Conservation (phyloP, 2,329 filamentous ascomycete genomes). For the Phyllosticta citrichinensis region DNA sequence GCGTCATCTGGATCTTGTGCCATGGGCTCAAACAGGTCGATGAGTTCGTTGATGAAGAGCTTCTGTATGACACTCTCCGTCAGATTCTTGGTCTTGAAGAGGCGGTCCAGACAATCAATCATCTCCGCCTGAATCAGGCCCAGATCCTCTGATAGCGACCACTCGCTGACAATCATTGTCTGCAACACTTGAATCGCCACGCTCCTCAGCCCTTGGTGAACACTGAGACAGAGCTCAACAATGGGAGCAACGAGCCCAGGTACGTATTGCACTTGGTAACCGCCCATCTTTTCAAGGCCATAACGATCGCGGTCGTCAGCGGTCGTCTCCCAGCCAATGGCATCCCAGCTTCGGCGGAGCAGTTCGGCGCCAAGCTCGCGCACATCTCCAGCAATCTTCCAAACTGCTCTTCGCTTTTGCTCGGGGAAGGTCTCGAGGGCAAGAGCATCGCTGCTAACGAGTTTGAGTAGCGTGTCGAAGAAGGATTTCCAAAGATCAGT, state of each 20-base stretch:
- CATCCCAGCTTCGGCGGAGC: constrained; percentile 78
- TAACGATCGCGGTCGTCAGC: constrained; percentile 69
- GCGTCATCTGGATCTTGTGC: constrained; percentile 57
- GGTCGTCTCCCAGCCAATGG: constrained; percentile 90
- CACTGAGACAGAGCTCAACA: constrained; percentile 86
- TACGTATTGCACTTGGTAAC: constrained; percentile 97
- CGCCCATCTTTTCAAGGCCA: constrained; percentile 74
- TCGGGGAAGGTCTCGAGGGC: constrained; percentile 94
- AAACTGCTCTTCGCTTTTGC: constrained; percentile 89
- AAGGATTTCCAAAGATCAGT: constrained; percentile 91
- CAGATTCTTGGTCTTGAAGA: constrained; percentile 82
- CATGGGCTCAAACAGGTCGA: constrained; percentile 68
- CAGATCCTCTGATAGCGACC: constrained; percentile 88
- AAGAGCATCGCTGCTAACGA: constrained; percentile 79
- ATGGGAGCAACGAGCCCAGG: constrained; percentile 84
- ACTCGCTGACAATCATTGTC: constrained; percentile 98
- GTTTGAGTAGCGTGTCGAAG: constrained; percentile 77
- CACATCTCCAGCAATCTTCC: constrained; percentile 98
- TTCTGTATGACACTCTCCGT: constrained; percentile 88
- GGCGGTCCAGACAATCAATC: constrained; percentile 81
- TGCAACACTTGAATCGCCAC: constrained; percentile 91
- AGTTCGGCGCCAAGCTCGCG: constrained; percentile 83
- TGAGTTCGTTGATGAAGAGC: constrained; percentile 77
- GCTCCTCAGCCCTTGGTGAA: constrained; percentile 79
- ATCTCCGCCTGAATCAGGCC: constrained; percentile 90